Conservation (phyloP, 495 filamentous ascomycete genomes). For the Daldinia concentrica region DNA sequence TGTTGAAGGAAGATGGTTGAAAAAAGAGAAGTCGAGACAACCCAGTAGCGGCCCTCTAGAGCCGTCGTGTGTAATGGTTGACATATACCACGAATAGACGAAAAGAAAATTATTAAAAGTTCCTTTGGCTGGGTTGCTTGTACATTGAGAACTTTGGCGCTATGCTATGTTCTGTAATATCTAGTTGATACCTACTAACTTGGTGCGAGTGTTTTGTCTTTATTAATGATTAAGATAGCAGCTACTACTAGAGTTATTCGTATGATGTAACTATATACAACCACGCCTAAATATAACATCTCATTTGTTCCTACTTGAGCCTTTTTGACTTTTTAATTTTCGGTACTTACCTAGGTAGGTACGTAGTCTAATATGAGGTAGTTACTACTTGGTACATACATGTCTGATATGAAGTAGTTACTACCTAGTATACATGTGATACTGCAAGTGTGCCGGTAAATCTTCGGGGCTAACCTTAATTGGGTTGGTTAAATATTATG, state of each 20-base stretch:
- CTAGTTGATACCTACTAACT: not conserved
- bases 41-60: constrained; percentile 33
- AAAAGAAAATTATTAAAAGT: constrained; percentile 42
- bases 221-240: not conserved
- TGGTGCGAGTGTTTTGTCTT: not conserved
- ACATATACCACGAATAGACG: constrained; percentile 51
- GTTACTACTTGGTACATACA: not conserved
- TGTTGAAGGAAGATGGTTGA: constrained; percentile 26
- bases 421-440: not conserved
- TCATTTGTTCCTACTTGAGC: not conserved
- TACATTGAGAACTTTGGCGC: not conserved
- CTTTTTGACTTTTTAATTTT: not conserved
- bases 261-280: constrained; percentile 1
- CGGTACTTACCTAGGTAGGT: not conserved
- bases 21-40: constrained; percentile 20
- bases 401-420: not conserved
- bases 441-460: not conserved
- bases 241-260: not conserved
- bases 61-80: constrained; percentile 45
- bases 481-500: not conserved
- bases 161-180: not conserved
- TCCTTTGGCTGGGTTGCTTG: constrained; percentile 10
- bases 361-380: not conserved
- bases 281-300: not conserved
- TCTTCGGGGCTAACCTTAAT: not conserved